These are phyloP conservation scores for Fusarium coffeatum DNA, from an alignment of 2,329 filamentous ascomycete species.

Conservation along the genomic window DNA sequence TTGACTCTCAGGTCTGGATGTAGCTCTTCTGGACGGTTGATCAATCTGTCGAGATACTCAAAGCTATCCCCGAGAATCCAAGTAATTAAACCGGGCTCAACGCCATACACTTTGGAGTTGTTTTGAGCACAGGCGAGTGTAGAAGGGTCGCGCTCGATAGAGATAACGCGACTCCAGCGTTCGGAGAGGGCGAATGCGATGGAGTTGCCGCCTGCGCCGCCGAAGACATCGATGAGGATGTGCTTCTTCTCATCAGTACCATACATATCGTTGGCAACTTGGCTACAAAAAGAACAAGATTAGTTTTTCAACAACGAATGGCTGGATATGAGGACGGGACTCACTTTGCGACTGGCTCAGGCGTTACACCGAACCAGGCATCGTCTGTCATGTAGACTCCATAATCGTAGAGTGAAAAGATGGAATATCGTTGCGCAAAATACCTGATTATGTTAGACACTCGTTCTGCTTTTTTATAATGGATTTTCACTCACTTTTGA, in stretches of 20 bases:
- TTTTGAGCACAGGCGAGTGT: conserved; percentile 91
- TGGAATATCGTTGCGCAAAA: conserved; percentile 86
- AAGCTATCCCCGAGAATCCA: conserved; percentile 93
- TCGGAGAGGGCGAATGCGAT: conserved; percentile 91
- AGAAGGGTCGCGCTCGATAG: conserved; percentile 84
- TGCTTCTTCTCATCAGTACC: conserved; percentile 66
- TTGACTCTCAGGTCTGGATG: conserved; percentile 57
- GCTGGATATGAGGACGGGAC: conserved; percentile 49
- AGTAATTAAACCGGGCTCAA: conserved; percentile 75
- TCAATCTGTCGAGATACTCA: conserved; percentile 68
- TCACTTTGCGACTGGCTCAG: conserved; percentile 88
- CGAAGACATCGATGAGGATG: conserved; percentile 88
- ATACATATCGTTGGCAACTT: conserved; percentile 79
- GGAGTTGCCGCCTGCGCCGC: conserved; percentile 90
- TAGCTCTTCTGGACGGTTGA: conserved; percentile 52
- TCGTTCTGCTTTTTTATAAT: background rate
- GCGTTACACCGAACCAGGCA: conserved; percentile 97
- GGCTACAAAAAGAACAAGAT: conserved; percentile 56
- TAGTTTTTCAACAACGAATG: background rate
- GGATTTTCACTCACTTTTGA: conserved; percentile 73
- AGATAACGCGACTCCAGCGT: conserved; percentile 85
- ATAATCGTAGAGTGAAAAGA: conserved; percentile 89
- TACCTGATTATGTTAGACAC: conserved; percentile 68
- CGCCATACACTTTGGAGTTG: conserved; percentile 88
- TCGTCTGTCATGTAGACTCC: conserved; percentile 92